phyloP scores from a whole-genome alignment of 805 yeast genomes.

The Wickerhamomyces rabaulensis region DNA sequence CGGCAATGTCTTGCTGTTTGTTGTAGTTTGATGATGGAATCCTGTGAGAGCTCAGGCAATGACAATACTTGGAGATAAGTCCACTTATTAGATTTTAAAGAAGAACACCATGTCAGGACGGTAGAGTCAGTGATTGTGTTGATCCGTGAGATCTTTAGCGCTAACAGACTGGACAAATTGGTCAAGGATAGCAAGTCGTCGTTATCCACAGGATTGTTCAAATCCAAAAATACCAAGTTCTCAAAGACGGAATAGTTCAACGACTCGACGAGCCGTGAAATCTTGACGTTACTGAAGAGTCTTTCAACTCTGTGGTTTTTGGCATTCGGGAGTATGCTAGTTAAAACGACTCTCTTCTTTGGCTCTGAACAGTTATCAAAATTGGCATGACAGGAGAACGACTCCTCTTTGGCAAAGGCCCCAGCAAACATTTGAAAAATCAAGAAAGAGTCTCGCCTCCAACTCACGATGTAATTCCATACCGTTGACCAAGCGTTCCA shows the following conservation, averaged over 20 bases:
- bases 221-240: conserved; percentile 15
- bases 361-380: conserved; percentile 8
- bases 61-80: conserved; percentile 16
- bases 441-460: conserved; percentile 26
- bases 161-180: conserved; percentile 13
- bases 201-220: conserved; percentile 11
- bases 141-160: conserved; percentile 12
- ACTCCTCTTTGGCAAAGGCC: conserved; percentile 14
- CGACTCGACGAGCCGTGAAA: conserved; percentile 9
- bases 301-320: conserved; percentile 31
- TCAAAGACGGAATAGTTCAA: conserved; percentile 12
- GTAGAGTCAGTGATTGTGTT: conserved; percentile 14
- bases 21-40: conserved; percentile 16
- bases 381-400: conserved; percentile 14
- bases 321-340: conserved; percentile 17
- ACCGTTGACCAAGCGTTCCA: conserved; percentile 28
- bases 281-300: conserved; percentile 22
- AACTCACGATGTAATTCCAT: conserved; percentile 27
- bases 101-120: conserved; percentile 18
- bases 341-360: conserved; percentile 9
- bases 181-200: conserved; percentile 16
- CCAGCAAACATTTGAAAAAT: conserved; percentile 26
- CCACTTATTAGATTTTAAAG: conserved; percentile 21
- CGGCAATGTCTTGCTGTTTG: conserved; percentile 8
- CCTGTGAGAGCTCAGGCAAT: conserved; percentile 14